Base-by-base conservation (phyloP, 2,329 filamentous ascomycete genomes). In the Myriangium duriaei region DNA sequence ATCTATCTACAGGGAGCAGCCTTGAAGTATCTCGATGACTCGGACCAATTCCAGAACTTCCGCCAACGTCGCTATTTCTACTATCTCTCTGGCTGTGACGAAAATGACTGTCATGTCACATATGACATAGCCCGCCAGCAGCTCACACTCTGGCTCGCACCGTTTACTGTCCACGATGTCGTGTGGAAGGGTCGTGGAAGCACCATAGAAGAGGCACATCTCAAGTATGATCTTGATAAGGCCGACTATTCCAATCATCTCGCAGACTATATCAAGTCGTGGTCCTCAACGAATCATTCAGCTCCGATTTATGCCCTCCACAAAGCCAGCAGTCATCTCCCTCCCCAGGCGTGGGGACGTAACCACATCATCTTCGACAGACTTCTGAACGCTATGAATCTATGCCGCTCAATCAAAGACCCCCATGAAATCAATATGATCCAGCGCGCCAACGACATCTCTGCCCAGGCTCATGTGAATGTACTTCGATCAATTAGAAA, bases 101-200 rank as follows among this genome's bases (percentile, higher is more conserved):
- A 92, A 21, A 72, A 87, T 42, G 86, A 95, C 59, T 81, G 81
- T 51, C 77, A 79, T 55, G 72, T 85, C 43, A 72, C 80, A 39
- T 94, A 95, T 65, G 80, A 94, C 47, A 79, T 93, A 40, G 66
- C 71, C 30, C 69, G 73, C 33, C 71, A 76, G 47, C 74, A 76
- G 49, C 73, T 87, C 28, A 92, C 79, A 2, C 74, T 98, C 34
- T 98, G 87, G 64, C 87, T 98, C 50, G 88, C 91, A 3, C 81
- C 85, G n/a, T 74, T 87, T 51, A 78, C 94, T 49, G 74, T 84
- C 11, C 81, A 88, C 26, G 78, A 77, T 37, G 86, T 96, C 42
- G 83, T 96, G 53, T 98, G 88, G 88, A 81, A 80, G 16, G 91
- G 91, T 10, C 71, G 96, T 11, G 91, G 88, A 0, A 65, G 92